Base-by-base conservation (phyloP, 2,329 filamentous ascomycete genomes). In the Botrytis pseudocinerea region DNA sequence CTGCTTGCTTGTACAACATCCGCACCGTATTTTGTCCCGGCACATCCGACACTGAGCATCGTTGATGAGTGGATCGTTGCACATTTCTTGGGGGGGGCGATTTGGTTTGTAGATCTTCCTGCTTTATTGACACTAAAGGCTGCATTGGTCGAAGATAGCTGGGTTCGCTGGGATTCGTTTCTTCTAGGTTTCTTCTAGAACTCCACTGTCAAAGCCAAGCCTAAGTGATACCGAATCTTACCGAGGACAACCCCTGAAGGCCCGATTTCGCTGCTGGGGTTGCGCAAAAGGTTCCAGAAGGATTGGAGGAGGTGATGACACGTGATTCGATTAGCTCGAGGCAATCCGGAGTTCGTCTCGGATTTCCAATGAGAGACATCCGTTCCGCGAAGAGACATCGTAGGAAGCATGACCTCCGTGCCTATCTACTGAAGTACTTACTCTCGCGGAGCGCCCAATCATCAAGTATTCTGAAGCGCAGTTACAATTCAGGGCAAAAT, bases 161-260 rank as follows among this genome's bases (percentile, higher is more conserved):
- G 35, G 64, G 35, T 22, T 42, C 7, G 35, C 48, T 54, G 35
- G 64, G 35, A 57, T 57, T 6, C 20, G 25, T 28, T 10, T 42
- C 65, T 68, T 68, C 65, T 57, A 68, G 35, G n/a, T 38, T 12
- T 57, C 65, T 68, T 68, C 65, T 68, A 68, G 65, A 68, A 68
- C 38, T 68, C 48, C 65, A 68, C 48, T 54, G 22, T 40, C 32
- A 66, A 38, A 54, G 46, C 32, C 46, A 32, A 48, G 38, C 48
- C 60, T n/a, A 38, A 61, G 35, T 62, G 64, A 68, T 38, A n/a
- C 46, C 44, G 28, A 35, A 20, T 51, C 9, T 32, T 46, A 57
- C 48, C 35, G 48, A 68, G 25, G 48, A 68, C 12, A 22, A 42
- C 51, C 65, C 60, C 48, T 42, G 65, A 5, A 57, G n/a, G 9